Conservation (phyloP, 495 filamentous ascomycete species). For the Viridothelium virens region DNA sequence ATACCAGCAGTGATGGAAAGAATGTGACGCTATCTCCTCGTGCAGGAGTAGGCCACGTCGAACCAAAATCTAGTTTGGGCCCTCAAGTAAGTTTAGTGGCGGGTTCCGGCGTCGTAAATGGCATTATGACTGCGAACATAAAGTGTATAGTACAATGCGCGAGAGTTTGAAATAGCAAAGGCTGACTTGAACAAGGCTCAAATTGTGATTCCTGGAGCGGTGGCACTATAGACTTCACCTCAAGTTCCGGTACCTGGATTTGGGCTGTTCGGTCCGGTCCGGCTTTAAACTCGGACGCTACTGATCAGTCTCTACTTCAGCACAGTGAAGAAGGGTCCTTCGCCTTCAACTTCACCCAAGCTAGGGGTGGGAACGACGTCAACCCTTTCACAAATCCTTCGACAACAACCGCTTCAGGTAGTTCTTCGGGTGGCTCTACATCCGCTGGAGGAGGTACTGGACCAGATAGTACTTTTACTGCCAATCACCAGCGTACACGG, state of each 20-base stretch:
- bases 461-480: neutral
- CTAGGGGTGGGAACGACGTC: slow-evolving; percentile 44
- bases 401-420: neutral
- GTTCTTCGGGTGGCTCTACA: neutral
- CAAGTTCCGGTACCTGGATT: slow-evolving; percentile 52
- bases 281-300: slow-evolving; percentile 47
- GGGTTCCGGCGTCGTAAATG: slow-evolving; percentile 32
- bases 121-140: slow-evolving; percentile 38
- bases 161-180: neutral
- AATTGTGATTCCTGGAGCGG: slow-evolving; percentile 52
- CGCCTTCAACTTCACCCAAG: slow-evolving; percentile 48
- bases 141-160: slow-evolving; percentile 21
- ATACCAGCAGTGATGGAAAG: slow-evolving; percentile 29
- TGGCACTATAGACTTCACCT: slow-evolving; percentile 41
- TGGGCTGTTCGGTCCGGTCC: slow-evolving; percentile 54
- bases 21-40: slow-evolving; percentile 38
- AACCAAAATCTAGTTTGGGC: slow-evolving; percentile 26
- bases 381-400: slow-evolving; percentile 52
- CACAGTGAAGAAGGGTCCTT: slow-evolving; percentile 54
- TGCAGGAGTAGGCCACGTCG: slow-evolving; percentile 21
- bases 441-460: neutral
- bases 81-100: slow-evolving; percentile 33
- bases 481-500: neutral
- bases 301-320: slow-evolving; percentile 43
- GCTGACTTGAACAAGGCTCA: slow-evolving; percentile 33